phyloP scores from a whole-genome alignment of 257 asterid genomes.

The Solanum chiquidenum region DNA sequence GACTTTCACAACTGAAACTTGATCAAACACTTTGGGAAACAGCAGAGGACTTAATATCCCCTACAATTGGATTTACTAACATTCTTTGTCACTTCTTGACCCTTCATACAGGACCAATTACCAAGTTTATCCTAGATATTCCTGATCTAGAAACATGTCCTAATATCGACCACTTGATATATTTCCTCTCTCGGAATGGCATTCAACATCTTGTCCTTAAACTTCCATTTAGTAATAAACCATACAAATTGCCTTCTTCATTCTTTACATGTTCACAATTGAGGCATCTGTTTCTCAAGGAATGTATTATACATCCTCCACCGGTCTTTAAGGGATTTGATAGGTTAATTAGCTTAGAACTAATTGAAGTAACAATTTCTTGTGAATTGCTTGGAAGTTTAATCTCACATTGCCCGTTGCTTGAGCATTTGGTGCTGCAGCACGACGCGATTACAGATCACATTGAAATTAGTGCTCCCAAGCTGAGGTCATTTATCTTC shows the following conservation, averaged over 20 bases:
- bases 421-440: not conserved
- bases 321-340: not conserved
- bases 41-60: not conserved
- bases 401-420: not conserved
- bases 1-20: not conserved
- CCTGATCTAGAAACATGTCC: not conserved
- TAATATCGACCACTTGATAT: not conserved
- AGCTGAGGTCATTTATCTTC: not conserved
- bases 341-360: not conserved
- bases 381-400: not conserved
- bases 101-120: not conserved
- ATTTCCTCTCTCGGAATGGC: not conserved
- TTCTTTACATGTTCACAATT: not conserved
- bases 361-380: not conserved
- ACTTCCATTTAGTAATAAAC: not conserved
- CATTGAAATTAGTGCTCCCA: not conserved
- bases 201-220: not conserved
- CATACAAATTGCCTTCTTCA: not conserved
- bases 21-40: not conserved
- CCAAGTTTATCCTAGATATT: not conserved
- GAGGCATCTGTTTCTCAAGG: not conserved
- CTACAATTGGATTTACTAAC: not conserved
- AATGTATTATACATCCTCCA: not conserved
- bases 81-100: not conserved
- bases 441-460: not conserved